Base-by-base conservation (phyloP, 768 basidiomycete genomes). In the Chalciporus piperatus region DNA sequence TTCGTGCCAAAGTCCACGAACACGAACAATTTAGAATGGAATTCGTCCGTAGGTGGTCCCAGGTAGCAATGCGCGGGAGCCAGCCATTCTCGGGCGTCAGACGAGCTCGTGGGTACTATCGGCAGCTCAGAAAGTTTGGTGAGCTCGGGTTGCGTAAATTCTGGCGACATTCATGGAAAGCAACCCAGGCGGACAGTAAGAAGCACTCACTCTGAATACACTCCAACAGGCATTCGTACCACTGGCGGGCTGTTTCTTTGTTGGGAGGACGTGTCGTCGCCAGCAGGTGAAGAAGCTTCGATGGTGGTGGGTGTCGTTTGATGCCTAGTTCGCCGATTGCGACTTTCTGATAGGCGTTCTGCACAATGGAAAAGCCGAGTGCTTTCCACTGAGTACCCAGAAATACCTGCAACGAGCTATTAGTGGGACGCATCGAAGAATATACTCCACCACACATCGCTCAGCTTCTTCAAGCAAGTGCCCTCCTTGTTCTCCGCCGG, bases 1-100 rank as follows among this genome's bases (percentile, higher is more conserved):
- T 76, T 72, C 3, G 75, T 62, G 1, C 92, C 93, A 65, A 94
- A 95, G 65, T 93, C 84, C 42, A 96, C 81, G 59, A 92, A 94
- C n/a, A 80, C 77, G 65, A 96, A 94, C 2, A 93, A 74, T 52
- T 85, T 84, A 2, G 84, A 84, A 63, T 88, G 85, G 35, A 90
- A 80, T 19, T 76, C 74, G n/a, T 74, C 68, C 12, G 72, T 67
- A 44, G 74, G 72, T 32, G 74, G 71, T 10, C 76, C 78, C 55
- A 90, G 77, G 63, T 84, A 89, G 55, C 87, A 89, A 50, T 83
- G 82, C 6, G 64, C 72, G 7, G 86, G 85, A 22, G 77, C 67
- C 16, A 84, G 61, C 71, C 70, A 80, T 40, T 59, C 72, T 50
- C 64, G 54, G 8, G 59, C 62, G 14, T 51, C 61, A 45, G 47